Base-by-base conservation (phyloP, 495 filamentous ascomycete species). In the Aspergillus indologenus region DNA sequence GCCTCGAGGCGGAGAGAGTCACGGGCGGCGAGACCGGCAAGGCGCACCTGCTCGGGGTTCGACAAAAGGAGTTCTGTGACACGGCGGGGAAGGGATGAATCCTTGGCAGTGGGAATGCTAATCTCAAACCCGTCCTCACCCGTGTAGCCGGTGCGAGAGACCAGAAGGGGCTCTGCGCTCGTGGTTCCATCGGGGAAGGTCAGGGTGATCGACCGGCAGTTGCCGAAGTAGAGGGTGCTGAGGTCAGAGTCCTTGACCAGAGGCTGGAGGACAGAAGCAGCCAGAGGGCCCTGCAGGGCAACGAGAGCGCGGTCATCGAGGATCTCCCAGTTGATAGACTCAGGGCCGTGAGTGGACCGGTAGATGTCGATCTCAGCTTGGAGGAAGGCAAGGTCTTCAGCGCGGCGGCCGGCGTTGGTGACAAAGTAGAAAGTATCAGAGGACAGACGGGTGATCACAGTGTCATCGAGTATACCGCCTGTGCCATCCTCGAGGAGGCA, bases 41-140 rank as follows among this genome's bases (percentile, higher is more conserved):
- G 76, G 58, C 86, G 87, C 17, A 96, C 72, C 57, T 79, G 78
- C 46, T 89, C 85, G 18, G 78, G 76, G 56, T 79, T 75, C 17
- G 79, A 61, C 15, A 98, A 81, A 40, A 98, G 79, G 40, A 84
- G 75, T 66, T 89, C 77, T 17, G 81, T 76, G 48, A 87, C 76
- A 14, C 74, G 69, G 20, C 65, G 48, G 46, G 79, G 75, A 15
- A 78, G 75, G 19, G 56, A 45, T 11, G 75, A 59, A 55, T 64
- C 61, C 79, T 73, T 52, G 61, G 75, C 31, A 4, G 78, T 77
- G 0, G 87, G 85, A 59, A 96, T 87, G 31, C 89, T 91, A 65
- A 98, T 92, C 78, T 98, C 94, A 75, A 98, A 98, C 23, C 94
- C 94, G 69, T 98, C 94, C 76, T 98, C 94, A 56, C 94, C 94